phyloP scores from a whole-genome alignment of 23 red algal species.

The Gracilaria vermiculophylla region DNA sequence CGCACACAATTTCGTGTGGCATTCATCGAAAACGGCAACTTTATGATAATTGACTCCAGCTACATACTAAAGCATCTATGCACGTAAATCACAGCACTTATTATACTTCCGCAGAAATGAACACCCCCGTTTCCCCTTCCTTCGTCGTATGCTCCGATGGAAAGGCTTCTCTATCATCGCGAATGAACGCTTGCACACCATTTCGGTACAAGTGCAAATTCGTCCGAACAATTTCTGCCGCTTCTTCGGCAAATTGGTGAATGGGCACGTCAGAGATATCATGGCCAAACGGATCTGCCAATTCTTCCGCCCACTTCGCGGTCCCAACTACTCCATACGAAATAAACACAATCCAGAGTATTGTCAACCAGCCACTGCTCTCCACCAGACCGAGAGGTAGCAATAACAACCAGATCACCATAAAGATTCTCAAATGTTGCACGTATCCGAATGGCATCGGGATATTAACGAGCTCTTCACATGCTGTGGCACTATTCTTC shows the following conservation, averaged over 20 bases:
- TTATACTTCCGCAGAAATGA: neutral
- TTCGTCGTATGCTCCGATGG: neutral
- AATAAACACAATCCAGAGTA: slow-evolving; percentile 52
- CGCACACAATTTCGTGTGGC: no score
- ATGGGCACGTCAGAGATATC: slow-evolving; percentile 50
- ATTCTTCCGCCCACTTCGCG: slow-evolving; percentile 15
- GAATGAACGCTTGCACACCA: slow-evolving; percentile 2
- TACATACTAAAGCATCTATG: no score
- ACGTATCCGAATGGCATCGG: slow-evolving; percentile 54
- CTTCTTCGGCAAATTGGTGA: neutral
- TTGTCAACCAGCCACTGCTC: slow-evolving; percentile 27
- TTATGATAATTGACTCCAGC: no score
- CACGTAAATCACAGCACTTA: neutral
- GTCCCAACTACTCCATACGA: slow-evolving; percentile 58
- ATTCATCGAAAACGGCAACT: no score
- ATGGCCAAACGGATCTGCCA: slow-evolving; percentile 45
- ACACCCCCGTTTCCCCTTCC: neutral
- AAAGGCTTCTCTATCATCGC: neutral
- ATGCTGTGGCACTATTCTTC: neutral
- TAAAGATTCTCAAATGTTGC: slow-evolving; percentile 35
- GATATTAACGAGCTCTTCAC: slow-evolving; percentile 1
- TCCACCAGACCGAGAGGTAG: slow-evolving; percentile 52
- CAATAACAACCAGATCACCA: slow-evolving; percentile 49
- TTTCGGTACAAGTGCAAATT: slow-evolving; percentile 16
- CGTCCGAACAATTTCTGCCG: neutral